A percentile compares a stretch with the other conserved stretches of the same genome.
Evolutionary conservation across 768 basidiomycete genomes (phyloP).

Genomic region (Lactarius hengduanensis): DNA sequence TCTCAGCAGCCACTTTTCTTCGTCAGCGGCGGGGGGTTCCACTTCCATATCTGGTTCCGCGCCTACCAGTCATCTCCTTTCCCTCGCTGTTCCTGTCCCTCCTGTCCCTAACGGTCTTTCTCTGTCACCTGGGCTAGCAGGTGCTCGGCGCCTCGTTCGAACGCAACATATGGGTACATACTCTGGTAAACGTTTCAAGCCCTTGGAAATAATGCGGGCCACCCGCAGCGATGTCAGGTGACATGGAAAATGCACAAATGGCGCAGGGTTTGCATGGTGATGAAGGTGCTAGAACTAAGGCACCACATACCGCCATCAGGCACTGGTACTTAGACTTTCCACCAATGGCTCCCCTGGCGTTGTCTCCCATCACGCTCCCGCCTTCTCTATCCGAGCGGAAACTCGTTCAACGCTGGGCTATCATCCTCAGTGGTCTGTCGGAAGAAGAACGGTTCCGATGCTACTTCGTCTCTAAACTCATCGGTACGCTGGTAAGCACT

Average conservation of each 20-base stretch:
- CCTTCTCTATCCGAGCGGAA: constrained; percentile 60
- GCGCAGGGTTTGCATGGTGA: background rate
- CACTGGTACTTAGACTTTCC: constrained; percentile 42
- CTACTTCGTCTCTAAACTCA: constrained; percentile 53
- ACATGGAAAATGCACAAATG: background rate
- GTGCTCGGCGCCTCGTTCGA: background rate
- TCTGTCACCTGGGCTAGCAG: background rate
- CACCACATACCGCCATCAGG: constrained; percentile 8
- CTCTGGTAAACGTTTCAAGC: constrained; percentile 22
- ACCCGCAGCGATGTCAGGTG: background rate
- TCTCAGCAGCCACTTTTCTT: background rate
- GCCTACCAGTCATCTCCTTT: background rate
- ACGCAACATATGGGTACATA: background rate
- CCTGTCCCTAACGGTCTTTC: background rate
- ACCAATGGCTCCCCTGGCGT: constrained; percentile 25
- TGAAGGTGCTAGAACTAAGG: background rate
- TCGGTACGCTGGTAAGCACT: constrained; percentile 61
- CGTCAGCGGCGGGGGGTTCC: background rate
- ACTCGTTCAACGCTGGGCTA: constrained; percentile 49
- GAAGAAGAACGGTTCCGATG: constrained; percentile 46
- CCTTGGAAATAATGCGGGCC: constrained; percentile 1
- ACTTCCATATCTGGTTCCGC: background rate
- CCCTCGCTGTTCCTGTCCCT: background rate
- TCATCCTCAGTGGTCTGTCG: constrained; percentile 52
- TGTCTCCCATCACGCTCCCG: constrained; percentile 52